Percentiles rank a stretch among this genome's conserved stretches.
Conservation (phyloP, 192 early-diverging fungal species). For the Podila verticillata region DNA sequence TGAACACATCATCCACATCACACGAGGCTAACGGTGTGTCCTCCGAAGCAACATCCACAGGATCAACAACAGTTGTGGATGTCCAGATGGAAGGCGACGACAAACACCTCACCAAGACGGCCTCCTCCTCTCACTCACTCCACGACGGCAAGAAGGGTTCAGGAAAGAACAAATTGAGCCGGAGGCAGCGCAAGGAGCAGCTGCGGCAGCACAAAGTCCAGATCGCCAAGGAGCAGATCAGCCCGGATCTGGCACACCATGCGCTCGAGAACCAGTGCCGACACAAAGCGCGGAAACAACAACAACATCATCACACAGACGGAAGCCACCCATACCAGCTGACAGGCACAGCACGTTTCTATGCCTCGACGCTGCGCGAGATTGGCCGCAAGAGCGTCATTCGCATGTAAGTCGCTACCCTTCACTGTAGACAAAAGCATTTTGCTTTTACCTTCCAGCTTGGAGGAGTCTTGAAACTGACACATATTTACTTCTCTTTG, state of each 20-base stretch:
- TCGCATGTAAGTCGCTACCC: conserved; percentile 51
- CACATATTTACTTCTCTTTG: neutral
- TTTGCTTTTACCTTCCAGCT: no score
- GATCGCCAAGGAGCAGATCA: conserved; percentile 44
- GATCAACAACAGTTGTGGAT: neutral
- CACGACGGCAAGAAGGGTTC: neutral
- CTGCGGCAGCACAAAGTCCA: conserved; percentile 18
- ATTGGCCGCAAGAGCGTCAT: conserved; percentile 63
- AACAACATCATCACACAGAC: no score
- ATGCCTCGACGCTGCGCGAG: conserved; percentile 56
- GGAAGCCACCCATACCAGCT: neutral
- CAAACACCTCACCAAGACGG: neutral
- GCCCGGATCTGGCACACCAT: conserved; percentile 10
- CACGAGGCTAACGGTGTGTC: neutral
- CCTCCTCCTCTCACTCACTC: neutral
- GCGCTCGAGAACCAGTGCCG: conserved; percentile 1
- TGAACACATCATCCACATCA: neutral
- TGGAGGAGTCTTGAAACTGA: neutral
- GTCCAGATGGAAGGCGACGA: neutral
- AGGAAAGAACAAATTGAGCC: conserved; percentile 11
- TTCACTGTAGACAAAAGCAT: neutral
- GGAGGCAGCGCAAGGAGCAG: conserved; percentile 6
- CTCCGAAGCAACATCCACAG: neutral
- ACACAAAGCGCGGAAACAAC: neutral
- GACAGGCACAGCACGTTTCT: conserved; percentile 55